Conservation (phyloP, 805 yeast species). For the Wickerhamiella nectarea region DNA sequence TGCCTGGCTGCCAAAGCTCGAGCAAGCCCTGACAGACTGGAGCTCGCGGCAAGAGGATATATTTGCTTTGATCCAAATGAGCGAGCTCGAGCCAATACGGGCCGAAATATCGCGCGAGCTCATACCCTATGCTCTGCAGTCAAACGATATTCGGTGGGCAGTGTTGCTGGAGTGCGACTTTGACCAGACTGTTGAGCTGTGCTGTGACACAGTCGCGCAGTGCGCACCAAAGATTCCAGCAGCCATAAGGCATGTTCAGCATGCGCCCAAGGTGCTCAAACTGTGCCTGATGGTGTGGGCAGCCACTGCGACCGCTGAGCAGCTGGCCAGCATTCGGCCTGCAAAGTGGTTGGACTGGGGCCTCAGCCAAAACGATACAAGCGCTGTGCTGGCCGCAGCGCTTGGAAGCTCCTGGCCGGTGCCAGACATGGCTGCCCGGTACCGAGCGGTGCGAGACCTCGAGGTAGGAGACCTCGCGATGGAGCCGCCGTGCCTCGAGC, state of each 20-base stretch:
- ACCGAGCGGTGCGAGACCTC: background rate
- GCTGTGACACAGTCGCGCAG: background rate
- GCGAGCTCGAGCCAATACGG: background rate
- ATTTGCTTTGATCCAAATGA: background rate
- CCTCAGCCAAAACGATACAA: background rate
- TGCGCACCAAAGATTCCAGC: background rate
- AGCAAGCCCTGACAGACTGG: background rate
- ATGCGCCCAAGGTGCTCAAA: background rate
- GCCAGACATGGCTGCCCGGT: background rate
- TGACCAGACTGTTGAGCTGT: conserved; percentile 1
- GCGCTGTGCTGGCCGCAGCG: background rate
- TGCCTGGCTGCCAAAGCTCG: conserved; percentile 2
- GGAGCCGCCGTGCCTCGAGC: background rate
- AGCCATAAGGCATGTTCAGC: background rate
- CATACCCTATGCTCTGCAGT: background rate
- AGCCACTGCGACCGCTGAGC: background rate
- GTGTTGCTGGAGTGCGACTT: background rate
- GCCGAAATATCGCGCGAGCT: background rate
- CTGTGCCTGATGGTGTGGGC: conserved; percentile 7
- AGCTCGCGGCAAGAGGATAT: background rate
- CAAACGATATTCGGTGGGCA: background rate
- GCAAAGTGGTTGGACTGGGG: background rate
- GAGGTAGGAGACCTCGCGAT: no score
- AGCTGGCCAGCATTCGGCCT: background rate
- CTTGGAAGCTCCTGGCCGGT: background rate